Conservation (phyloP, 805 yeast species). For the Saturnispora dispora region DNA sequence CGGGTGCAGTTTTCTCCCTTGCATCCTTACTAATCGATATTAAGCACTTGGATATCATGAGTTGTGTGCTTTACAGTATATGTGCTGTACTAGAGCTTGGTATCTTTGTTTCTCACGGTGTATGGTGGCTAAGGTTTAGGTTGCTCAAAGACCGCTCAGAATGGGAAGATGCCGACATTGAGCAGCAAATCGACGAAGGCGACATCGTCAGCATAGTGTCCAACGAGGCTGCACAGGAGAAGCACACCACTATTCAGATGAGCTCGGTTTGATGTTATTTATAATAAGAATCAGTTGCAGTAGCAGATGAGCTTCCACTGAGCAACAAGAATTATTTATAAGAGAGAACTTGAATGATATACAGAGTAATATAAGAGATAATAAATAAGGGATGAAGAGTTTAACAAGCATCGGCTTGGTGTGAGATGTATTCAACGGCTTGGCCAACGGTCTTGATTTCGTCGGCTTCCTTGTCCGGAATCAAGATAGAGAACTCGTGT, state of each 20-base stretch:
- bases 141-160: constrained; percentile 12
- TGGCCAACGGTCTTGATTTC: constrained; percentile 89
- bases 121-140: constrained; percentile 53
- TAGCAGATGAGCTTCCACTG: not conserved
- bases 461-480: constrained; percentile 88
- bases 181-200: not conserved
- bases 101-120: constrained; percentile 55
- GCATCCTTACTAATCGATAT: constrained; percentile 43
- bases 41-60: constrained; percentile 61
- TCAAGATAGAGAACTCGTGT: constrained; percentile 67
- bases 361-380: constrained; percentile 2
- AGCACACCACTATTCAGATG: not conserved
- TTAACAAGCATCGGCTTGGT: constrained; percentile 44
- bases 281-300: not conserved
- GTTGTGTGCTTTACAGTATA: constrained; percentile 63
- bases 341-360: constrained; percentile 2
- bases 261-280: not conserved
- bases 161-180: not conserved
- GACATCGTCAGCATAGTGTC: not conserved
- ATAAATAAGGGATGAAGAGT: not conserved
- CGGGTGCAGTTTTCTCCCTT: constrained; percentile 56
- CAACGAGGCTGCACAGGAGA: not conserved
- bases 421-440: constrained; percentile 78
- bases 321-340: constrained; percentile 1
- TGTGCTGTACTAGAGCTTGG: constrained; percentile 74